Evolutionary conservation across 768 basidiomycete species (phyloP), one percentile per base, ranked within the genome.

Genomic region (Lactarius tabidus): DNA sequence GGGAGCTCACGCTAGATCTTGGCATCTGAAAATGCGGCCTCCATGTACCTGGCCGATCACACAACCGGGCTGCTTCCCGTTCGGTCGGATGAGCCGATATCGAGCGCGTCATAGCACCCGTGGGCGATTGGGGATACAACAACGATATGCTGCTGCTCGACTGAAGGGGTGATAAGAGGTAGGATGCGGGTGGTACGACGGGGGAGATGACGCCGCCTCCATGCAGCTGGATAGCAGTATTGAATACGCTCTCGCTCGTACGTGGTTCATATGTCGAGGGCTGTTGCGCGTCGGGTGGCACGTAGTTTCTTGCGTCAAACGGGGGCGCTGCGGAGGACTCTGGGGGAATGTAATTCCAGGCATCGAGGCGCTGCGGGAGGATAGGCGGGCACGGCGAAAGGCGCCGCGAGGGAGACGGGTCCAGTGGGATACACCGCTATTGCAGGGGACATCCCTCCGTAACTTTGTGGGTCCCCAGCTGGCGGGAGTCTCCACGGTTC

Each of bases 1-100:
- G 43, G n/a, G 70, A 67, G 31, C 71, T 66, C 1, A 76, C 53
- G 7, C 68, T 51, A 1, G 70, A 62, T 28, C 70, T 66, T 6
- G 67, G 67, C 73, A 75, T 73, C 55, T 70, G 71, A 68, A 77
- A 77, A 54, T 74, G 74, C 1, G 74, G 63, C 38, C 76, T 64
- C 76, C 76, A 77, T 43, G 59, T 55, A n/a, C 68, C 68, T 2
- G 68, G 68, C 31, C 68, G 66, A 39, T 69, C 68, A 28, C 63
- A 69, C 31, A 62, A 35, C 36, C 68, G 31, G 12, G 43, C 57
- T n/a, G 38, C 60, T 10, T 8, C 62, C 65, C 56, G 60, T 8
- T 66, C 65, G 20, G 23, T 57, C 10, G 36, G 33, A 6, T 29
- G 28, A 2, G 33, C 1, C n/a, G 65, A 58, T 6, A 17, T 15